Conservation (phyloP, 1,139 yeast genomes). For the Yamadazyma blattariae region DNA sequence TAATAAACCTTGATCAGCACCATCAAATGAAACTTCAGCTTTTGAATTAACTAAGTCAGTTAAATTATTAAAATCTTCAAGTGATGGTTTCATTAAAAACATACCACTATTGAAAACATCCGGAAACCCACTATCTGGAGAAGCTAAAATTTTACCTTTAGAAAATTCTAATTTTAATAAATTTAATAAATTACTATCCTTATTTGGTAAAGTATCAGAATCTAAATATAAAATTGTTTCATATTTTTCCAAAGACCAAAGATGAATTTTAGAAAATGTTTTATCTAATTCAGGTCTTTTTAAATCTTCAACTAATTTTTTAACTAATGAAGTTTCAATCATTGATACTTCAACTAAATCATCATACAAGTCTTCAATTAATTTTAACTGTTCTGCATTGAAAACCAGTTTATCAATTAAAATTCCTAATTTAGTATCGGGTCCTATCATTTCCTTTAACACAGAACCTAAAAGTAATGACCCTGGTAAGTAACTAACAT, state of each 20-base stretch:
- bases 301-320: conserved; percentile 35
- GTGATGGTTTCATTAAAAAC: conserved; percentile 62
- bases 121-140: conserved; percentile 97
- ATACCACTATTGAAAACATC: conserved; percentile 93
- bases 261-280: conserved; percentile 69
- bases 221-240: conserved; percentile 72
- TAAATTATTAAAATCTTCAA: conserved; percentile 43
- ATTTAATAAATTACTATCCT: conserved; percentile 30
- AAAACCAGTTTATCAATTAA: conserved; percentile 33
- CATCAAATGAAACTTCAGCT: conserved; percentile 65
- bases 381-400: conserved; percentile 23
- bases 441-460: conserved; percentile 17
- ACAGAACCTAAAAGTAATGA: conserved; percentile 60
- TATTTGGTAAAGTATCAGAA: conserved; percentile 69
- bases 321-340: conserved; percentile 18
- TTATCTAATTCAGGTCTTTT: conserved; percentile 72
- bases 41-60: conserved; percentile 29
- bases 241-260: conserved; percentile 60
- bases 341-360: conserved; percentile 30
- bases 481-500: conserved; percentile 72
- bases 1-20: conserved; percentile 92
- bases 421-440: conserved; percentile 25
- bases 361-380: conserved; percentile 27
- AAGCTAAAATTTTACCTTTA: conserved; percentile 53
- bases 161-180: conserved; percentile 31